Base-by-base conservation (phyloP, 179 eudicot genomes). In the Vitellaria paradoxa region DNA sequence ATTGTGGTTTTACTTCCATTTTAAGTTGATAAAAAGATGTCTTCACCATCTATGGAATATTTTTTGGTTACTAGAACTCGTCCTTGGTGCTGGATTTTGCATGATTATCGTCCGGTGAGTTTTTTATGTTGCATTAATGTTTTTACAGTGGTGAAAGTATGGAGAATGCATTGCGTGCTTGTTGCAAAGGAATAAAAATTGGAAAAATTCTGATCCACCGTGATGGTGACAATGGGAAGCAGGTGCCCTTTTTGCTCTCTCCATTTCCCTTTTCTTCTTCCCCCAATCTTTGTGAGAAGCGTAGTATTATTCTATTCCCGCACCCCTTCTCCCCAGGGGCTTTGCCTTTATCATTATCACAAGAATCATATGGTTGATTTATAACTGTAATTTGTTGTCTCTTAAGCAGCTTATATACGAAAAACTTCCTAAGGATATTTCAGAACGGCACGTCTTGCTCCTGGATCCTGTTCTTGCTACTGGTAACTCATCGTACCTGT, bases 111-210 rank as follows among this genome's bases (percentile, higher is more conserved):
- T 17, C 21, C 42, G 50, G 20, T 70, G 56, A 62, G 52, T 52
- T 40, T 17, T 10, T 81, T 52, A 46, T 60, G n/a, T 49, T 70
- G 52, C 65, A 30, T 50, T 5, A 37, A 11, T 21, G 9, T 40
- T 55, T 67, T 30, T 6, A 65, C 81, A 96, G 99, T 87, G 99
- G 99, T 67, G 99, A 96, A 89, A 96, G 99, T 81, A 96, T 96
- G 99, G 99, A 95, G 82, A 95, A 95, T 76, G 99, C 99, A 53
- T 80, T 95, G 78, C 97, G 99, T 74, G 99, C 99, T 76, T 96
- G 99, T 83, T 96, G 99, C 88, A 96, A 96, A 78, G 99, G 99
- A 75, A 96, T 96, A 78, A 96, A 96, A 85, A 96, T 96, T 74
- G 99, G 99, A 65, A 96, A 96, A 85, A 93, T 96, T 57, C 88